These are phyloP conservation scores for Pestalotiopsis sp. DNA, from an alignment of 2,329 filamentous ascomycete species.

Conservation along the genomic window DNA sequence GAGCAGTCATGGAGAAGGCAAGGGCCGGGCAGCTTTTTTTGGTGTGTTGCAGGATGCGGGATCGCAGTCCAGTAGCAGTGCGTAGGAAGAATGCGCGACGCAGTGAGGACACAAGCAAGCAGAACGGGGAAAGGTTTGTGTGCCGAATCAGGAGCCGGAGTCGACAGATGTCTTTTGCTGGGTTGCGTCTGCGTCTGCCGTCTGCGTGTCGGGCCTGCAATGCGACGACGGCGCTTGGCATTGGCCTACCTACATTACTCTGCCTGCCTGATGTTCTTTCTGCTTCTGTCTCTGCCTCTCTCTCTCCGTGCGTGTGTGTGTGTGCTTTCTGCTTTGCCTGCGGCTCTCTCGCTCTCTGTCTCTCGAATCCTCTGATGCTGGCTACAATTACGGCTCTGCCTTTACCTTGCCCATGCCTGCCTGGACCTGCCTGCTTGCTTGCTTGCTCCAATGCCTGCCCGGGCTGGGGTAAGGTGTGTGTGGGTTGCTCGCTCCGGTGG, in stretches of 20 bases:
- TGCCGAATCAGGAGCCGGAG: constrained; percentile 11
- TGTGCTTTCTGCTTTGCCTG: not conserved
- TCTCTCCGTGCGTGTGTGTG: not conserved
- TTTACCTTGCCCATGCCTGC: not conserved
- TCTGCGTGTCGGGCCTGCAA: constrained; percentile 8
- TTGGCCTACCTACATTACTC: not conserved
- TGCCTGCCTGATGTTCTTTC: not conserved
- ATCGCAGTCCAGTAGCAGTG: not conserved
- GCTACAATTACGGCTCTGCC: not conserved
- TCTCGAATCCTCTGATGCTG: not conserved
- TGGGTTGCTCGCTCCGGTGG: not conserved
- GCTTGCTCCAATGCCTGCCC: not conserved
- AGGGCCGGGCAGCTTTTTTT: not conserved
- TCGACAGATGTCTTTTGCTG: constrained; percentile 2
- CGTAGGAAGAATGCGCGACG: not conserved
- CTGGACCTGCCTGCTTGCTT: not conserved
- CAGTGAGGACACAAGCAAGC: constrained; percentile 8
- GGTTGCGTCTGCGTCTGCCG: constrained; percentile 8
- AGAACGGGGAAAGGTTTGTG: not conserved
- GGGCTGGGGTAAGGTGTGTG: not conserved
- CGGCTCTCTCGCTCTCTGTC: not conserved
- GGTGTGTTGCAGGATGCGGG: not conserved
- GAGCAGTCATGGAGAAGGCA: not conserved
- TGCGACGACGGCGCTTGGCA: constrained; percentile 13
- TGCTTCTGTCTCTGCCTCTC: not conserved